Percentiles rank a stretch among this genome's conserved stretches.
Conservation (phyloP, 371 early-diverging fungal species). For the Apophysomyces trapeziformis region DNA sequence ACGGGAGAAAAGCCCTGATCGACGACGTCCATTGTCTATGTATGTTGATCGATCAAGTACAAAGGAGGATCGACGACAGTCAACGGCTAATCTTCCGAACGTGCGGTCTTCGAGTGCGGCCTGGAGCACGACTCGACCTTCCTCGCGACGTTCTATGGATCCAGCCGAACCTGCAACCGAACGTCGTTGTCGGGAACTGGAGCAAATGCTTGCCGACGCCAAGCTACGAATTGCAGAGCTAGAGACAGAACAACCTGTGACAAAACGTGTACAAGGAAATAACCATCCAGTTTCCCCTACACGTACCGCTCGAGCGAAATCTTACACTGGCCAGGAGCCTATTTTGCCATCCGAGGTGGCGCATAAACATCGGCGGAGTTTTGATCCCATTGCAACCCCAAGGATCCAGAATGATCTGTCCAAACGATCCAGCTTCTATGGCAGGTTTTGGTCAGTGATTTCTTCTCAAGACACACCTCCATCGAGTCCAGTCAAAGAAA, state of each 20-base stretch:
- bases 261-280: constrained; percentile 1
- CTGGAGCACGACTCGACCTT: constrained; percentile 10
- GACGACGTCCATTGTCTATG: constrained; percentile 12
- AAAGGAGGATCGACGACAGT: neutral
- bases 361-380: constrained; percentile 15
- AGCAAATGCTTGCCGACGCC: constrained; percentile 34
- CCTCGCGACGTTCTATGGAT: constrained; percentile 2
- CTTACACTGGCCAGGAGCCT: constrained; percentile 12
- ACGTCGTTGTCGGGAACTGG: constrained; percentile 30
- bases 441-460: constrained; percentile 25
- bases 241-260: constrained; percentile 23
- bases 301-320: constrained; percentile 3
- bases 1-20: constrained; percentile 4
- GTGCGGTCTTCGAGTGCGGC: constrained; percentile 3
- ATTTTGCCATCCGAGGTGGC: constrained; percentile 1
- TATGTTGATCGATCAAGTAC: neutral
- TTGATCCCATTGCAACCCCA: constrained; percentile 6
- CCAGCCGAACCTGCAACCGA: constrained; percentile 12
- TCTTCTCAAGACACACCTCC: constrained; percentile 29
- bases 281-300: neutral
- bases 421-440: constrained; percentile 33
- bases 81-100: constrained; percentile 2
- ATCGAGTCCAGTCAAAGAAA: constrained; percentile 20
- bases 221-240: constrained; percentile 35
- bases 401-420: constrained; percentile 7